Evolutionary conservation across 2,329 filamentous ascomycete species (phyloP).

Genomic region (Aureobasidium mangrovei): DNA sequence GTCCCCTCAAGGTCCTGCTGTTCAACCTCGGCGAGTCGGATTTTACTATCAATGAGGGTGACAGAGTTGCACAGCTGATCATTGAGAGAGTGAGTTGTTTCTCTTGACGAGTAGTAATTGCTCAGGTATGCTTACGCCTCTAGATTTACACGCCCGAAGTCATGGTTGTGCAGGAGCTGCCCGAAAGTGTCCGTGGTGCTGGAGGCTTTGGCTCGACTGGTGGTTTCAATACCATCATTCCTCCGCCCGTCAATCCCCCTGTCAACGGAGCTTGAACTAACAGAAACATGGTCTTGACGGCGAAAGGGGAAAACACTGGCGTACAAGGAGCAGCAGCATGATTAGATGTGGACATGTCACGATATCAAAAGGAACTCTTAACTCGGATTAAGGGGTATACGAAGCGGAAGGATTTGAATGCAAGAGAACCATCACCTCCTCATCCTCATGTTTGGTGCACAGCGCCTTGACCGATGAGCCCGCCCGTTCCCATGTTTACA

Average conservation of each 20-base stretch:
- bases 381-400: not conserved
- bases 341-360: not conserved
- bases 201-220: constrained; percentile 92
- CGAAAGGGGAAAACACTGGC: not conserved
- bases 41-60: constrained; percentile 73
- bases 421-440: not conserved
- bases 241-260: constrained; percentile 22
- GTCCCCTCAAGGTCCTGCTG: constrained; percentile 84
- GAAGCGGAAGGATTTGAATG: not conserved
- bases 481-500: constrained; percentile 61
- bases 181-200: constrained; percentile 81
- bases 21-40: constrained; percentile 85
- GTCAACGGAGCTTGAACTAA: not conserved
- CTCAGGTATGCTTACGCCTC: constrained; percentile 15
- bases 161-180: constrained; percentile 76
- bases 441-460: constrained; percentile 45
- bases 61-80: constrained; percentile 87
- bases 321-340: not conserved
- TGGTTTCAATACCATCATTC: constrained; percentile 28
- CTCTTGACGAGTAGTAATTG: not conserved
- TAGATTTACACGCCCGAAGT: constrained; percentile 87
- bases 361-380: constrained; percentile 2
- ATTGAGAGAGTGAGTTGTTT: constrained; percentile 59
- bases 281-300: not conserved
- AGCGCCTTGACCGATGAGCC: constrained; percentile 34